Evolutionary conservation across 2,329 filamentous ascomycete genomes (phyloP).

Genomic region (Ophiostoma populinum): DNA sequence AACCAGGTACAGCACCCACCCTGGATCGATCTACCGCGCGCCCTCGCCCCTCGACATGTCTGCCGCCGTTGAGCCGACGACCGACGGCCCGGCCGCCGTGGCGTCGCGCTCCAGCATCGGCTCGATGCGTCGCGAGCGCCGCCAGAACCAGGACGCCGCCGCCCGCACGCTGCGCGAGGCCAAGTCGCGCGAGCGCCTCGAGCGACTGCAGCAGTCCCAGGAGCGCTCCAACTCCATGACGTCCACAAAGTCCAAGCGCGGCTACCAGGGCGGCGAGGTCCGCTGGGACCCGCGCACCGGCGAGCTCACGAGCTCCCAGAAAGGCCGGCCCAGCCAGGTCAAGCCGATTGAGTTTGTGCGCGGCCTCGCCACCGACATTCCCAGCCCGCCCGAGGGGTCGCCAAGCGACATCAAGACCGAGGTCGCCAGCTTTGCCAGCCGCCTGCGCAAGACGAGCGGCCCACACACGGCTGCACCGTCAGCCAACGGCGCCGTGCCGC

Average conservation of each 20-base stretch:
- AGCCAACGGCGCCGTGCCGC: no score
- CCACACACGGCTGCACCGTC: no score
- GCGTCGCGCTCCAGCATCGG: conserved; percentile 24
- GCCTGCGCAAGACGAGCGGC: conserved; percentile 18
- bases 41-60: conserved; percentile 10
- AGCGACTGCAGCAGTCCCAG: conserved; percentile 11
- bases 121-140: conserved; percentile 32
- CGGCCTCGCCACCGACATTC: conserved; percentile 16
- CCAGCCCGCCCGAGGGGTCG: conserved; percentile 3
- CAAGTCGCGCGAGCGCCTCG: conserved; percentile 20
- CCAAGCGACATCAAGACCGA: conserved; percentile 5
- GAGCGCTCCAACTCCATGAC: conserved; percentile 11
- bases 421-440: conserved; percentile 25
- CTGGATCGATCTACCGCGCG: conserved; percentile 32
- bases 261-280: conserved; percentile 22
- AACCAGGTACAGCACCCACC: no score
- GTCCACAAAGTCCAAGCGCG: conserved; percentile 7
- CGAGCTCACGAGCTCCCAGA: conserved; percentile 40
- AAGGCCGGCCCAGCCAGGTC: conserved; percentile 37
- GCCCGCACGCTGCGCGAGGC: conserved; percentile 21
- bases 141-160: conserved; percentile 25
- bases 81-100: conserved; percentile 1
- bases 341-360: conserved; percentile 33
- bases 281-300: conserved; percentile 51
- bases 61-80: conserved; percentile 6